Evolutionary conservation across 2,329 filamentous ascomycete species (phyloP).

Genomic region (Raffaelea ambrosiae): DNA sequence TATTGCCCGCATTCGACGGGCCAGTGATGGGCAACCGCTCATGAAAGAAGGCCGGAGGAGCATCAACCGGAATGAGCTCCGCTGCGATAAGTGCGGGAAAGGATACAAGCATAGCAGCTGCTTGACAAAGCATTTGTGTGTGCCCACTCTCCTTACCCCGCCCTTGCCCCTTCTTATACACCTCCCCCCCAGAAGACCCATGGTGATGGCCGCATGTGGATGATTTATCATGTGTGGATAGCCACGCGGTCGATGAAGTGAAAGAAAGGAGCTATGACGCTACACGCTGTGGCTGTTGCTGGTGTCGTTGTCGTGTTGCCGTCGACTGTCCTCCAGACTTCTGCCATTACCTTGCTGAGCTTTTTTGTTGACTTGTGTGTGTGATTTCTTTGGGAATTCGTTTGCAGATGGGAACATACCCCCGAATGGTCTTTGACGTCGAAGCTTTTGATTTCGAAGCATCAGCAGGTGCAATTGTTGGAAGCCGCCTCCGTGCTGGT

Average conservation of each 20-base stretch:
- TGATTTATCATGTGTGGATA: too few species aligned
- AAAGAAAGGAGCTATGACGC: background rate
- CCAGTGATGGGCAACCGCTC: constrained; percentile 81
- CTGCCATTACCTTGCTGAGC: background rate
- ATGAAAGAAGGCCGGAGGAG: constrained; percentile 73
- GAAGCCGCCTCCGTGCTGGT: constrained; percentile 96
- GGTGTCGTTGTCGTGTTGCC: background rate
- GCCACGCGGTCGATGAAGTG: too few species aligned
- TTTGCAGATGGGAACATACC: constrained; percentile 94
- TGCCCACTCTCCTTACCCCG: constrained; percentile 41
- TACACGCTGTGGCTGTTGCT: too few species aligned
- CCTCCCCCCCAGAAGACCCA: constrained; percentile 11
- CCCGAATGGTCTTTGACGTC: constrained; percentile 96
- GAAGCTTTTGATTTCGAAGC: constrained; percentile 96
- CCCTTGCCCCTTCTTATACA: constrained; percentile 35
- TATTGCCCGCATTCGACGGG: constrained; percentile 46
- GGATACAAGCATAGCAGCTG: constrained; percentile 99
- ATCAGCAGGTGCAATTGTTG: constrained; percentile 95
- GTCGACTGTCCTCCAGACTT: background rate
- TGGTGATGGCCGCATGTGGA: constrained; percentile 16
- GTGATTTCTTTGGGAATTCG: constrained; percentile 5
- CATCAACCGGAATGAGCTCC: constrained; percentile 73
- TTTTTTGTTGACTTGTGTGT: constrained; percentile 29
- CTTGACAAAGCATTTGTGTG: constrained; percentile 99
- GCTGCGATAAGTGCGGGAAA: constrained; percentile 97